A percentile compares a stretch with the other conserved stretches of the same genome.
Evolutionary conservation across 371 early-diverging fungal genomes (phyloP).

Genomic region (Amoeboradix gromovi): DNA sequence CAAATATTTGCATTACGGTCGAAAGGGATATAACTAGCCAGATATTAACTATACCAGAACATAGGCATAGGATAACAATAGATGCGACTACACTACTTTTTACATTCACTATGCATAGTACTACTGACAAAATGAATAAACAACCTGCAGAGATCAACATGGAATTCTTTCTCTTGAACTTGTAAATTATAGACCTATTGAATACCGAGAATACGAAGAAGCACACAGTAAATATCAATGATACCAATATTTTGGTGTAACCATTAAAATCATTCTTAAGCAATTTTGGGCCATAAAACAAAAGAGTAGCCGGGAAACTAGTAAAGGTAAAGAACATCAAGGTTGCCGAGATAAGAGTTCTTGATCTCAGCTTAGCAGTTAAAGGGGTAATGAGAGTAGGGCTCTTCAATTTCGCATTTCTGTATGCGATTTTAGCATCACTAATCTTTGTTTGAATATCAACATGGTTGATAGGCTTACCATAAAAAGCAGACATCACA

Average conservation of each 20-base stretch:
- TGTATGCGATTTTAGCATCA: background rate
- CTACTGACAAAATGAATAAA: background rate
- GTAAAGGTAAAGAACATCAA: background rate
- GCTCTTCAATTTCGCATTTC: background rate
- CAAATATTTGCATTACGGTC: background rate
- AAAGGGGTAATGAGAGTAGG: background rate
- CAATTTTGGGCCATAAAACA: background rate
- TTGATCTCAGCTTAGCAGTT: background rate
- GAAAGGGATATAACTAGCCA: background rate
- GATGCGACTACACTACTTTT: background rate
- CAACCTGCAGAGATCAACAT: background rate
- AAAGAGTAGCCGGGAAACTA: background rate
- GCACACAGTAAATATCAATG: background rate
- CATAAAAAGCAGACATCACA: background rate
- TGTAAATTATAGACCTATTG: background rate
- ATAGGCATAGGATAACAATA: background rate
- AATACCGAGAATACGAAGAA: background rate
- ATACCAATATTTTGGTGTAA: background rate
- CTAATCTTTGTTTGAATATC: background rate
- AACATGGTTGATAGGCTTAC: background rate
- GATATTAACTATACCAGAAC: background rate
- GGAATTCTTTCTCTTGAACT: background rate
- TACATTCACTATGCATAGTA: background rate
- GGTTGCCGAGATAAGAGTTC: background rate
- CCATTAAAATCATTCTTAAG: background rate